Evolutionary conservation across 2,329 filamentous ascomycete genomes (phyloP).

Genomic region (Scytalidium sp.): DNA sequence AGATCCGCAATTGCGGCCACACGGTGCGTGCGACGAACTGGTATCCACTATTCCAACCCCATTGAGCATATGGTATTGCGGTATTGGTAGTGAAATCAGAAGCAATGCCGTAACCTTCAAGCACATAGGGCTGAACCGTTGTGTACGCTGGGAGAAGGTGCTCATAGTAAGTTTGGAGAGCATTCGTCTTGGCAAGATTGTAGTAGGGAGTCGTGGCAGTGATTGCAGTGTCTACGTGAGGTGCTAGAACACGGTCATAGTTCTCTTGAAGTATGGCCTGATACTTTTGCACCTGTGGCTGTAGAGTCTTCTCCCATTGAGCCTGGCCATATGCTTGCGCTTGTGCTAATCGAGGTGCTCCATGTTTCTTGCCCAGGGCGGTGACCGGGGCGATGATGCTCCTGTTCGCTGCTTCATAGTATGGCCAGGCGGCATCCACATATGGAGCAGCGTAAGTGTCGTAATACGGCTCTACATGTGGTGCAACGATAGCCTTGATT

Average conservation of each 20-base stretch:
- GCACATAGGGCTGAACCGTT: slow-evolving; percentile 69
- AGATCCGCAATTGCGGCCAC: slow-evolving; percentile 74
- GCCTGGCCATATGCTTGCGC: slow-evolving; percentile 62
- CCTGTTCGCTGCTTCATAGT: slow-evolving; percentile 62
- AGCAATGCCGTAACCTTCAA: slow-evolving; percentile 63
- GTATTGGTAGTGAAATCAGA: slow-evolving; percentile 67
- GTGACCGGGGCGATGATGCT: slow-evolving; percentile 67
- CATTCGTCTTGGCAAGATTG: slow-evolving; percentile 58
- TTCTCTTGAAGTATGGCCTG: slow-evolving; percentile 58
- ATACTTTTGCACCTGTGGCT: slow-evolving; percentile 69
- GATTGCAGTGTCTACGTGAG: slow-evolving; percentile 65
- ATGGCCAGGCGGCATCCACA: slow-evolving; percentile 72
- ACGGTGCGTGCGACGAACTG: slow-evolving; percentile 72
- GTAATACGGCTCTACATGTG: slow-evolving; percentile 84
- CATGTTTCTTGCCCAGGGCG: slow-evolving; percentile 67
- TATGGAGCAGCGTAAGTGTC: slow-evolving; percentile 80
- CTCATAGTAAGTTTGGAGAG: slow-evolving; percentile 66
- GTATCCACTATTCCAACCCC: slow-evolving; percentile 66
- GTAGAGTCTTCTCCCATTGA: slow-evolving; percentile 77
- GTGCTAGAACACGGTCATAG: slow-evolving; percentile 70
- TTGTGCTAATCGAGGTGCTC: slow-evolving; percentile 67
- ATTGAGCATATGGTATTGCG: slow-evolving; percentile 68
- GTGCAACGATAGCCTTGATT: slow-evolving; percentile 59
- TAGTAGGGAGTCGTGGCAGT: slow-evolving; percentile 69
- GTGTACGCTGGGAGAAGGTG: slow-evolving; percentile 74